These are phyloP conservation scores for Thelephora terrestris DNA, from an alignment of 1,284 basidiomycete genomes.

Conservation along the genomic window DNA sequence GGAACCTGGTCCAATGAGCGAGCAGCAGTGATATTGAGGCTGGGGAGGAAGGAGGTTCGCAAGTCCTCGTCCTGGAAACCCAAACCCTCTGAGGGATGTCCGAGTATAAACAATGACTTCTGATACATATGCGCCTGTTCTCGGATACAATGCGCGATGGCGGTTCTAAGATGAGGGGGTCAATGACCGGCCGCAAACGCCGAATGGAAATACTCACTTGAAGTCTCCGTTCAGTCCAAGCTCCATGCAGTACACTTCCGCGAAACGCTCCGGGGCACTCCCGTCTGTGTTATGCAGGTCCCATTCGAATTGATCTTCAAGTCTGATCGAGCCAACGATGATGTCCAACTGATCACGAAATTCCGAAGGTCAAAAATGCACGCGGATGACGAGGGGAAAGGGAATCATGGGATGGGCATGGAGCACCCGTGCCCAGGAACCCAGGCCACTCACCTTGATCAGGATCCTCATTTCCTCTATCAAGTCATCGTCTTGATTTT, in stretches of 20 bases:
- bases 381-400: too few relatives aligned
- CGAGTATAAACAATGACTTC: slow-evolving; percentile 87
- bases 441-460: slow-evolving; percentile 60
- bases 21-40: slow-evolving; percentile 53
- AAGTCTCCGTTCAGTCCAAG: slow-evolving; percentile 91
- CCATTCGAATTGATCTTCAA: slow-evolving; percentile 99
- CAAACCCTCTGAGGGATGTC: slow-evolving; percentile 77
- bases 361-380: slow-evolving; percentile 8
- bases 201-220: slow-evolving; percentile 45
- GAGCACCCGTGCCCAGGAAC: not conserved
- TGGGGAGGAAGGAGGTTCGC: slow-evolving; percentile 80
- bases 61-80: slow-evolving; percentile 87
- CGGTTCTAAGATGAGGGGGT: slow-evolving; percentile 55
- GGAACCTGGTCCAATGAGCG: slow-evolving; percentile 68
- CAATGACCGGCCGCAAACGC: slow-evolving; percentile 8
- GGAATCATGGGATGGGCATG: not conserved
- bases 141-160: slow-evolving; percentile 91
- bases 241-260: slow-evolving; percentile 80
- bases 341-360: slow-evolving; percentile 71
- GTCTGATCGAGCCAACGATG: slow-evolving; percentile 86
- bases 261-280: slow-evolving; percentile 82
- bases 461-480: slow-evolving; percentile 84
- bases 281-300: slow-evolving; percentile 75
- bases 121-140: slow-evolving; percentile 92
- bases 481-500: slow-evolving; percentile 45